phyloP scores from a whole-genome alignment of 441 rosid genomes.

The California macrophylla region DNA sequence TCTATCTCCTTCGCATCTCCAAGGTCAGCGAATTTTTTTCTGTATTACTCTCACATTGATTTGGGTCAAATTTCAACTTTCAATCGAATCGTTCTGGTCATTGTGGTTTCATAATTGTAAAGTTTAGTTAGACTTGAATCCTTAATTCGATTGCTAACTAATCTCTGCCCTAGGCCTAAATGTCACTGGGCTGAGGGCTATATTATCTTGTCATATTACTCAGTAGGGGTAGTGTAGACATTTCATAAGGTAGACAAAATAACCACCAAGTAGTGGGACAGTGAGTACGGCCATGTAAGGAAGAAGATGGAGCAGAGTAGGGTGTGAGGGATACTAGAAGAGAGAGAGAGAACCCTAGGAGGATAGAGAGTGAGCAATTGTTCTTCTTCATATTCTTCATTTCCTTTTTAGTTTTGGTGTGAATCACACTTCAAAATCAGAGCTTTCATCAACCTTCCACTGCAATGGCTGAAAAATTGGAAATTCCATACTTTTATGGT shows the following conservation, averaged over 20 bases:
- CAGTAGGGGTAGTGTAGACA: background rate
- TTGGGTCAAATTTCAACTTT: background rate
- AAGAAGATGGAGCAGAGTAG: too few species aligned
- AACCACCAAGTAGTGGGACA: background rate
- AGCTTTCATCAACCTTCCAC: background rate
- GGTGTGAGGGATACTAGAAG: too few species aligned
- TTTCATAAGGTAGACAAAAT: too few species aligned
- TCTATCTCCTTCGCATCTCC: constrained; percentile 70
- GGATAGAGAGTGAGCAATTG: background rate
- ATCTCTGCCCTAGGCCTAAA: background rate
- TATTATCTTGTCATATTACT: background rate
- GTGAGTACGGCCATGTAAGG: too few species aligned
- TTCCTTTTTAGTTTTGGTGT: too few species aligned
- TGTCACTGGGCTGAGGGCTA: background rate
- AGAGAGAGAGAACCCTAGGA: background rate
- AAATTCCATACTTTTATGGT: background rate
- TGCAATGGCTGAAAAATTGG: background rate
- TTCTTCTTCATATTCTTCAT: background rate
- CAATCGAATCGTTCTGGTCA: background rate
- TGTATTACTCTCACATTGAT: background rate
- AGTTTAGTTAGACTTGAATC: background rate
- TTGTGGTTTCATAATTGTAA: background rate
- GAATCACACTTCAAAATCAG: too few species aligned
- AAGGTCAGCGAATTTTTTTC: constrained; percentile 30
- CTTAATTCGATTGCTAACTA: background rate